Evolutionary conservation across 2,329 filamentous ascomycete species (phyloP), one percentile per base, ranked within the genome.

Genomic region (Ophiostoma tasmaniense): DNA sequence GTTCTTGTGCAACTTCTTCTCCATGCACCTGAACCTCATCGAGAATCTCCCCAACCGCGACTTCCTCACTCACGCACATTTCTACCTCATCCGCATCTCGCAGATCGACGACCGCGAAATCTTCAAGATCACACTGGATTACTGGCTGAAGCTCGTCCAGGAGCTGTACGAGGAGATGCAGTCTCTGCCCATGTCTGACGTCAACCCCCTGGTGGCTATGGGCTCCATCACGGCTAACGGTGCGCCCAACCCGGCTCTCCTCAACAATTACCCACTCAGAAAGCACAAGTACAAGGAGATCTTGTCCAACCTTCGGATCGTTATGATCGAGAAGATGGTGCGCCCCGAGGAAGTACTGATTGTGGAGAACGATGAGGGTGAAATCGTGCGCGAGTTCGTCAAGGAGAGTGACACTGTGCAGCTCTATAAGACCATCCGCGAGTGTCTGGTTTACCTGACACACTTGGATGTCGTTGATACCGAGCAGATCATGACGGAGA

Each of bases 301-400:
- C 25, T 82, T 99, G 66, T 94, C 94, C 11, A 98, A 97, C 78
- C 84, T 99, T 69, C 90, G 95, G 73, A 90, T 94, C 30, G 95
- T 99, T 73, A 99, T 99, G 95, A 98, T 99, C 72, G 95, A 99
- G 82, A 97, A 97, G 84, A 99, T 99, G 95, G 95, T 99, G 39
- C 88, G 93, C 61, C 95, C 95, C 0, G 95, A 99, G 80, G 96
- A 99, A 80, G 96, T 99, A 10, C 80, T 99, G 74, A 96, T 99
- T 76, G 95, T 99, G n/a, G 95, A 99, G 80, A 99, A 99, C 78
- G 95, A 99, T 72, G 95, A 99, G 80, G 95, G 96, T 72, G 95
- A 99, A 78, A 99, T 99, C 74, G 95, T 99, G 37, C 92, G 95
- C 74, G 95, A 99, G 76, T 99, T 99, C 73, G 95, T 99, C 77